Evolutionary conservation across 2,329 filamentous ascomycete species (phyloP), one percentile per base, ranked within the genome.

Genomic region (Cladophialophora psammophila): DNA sequence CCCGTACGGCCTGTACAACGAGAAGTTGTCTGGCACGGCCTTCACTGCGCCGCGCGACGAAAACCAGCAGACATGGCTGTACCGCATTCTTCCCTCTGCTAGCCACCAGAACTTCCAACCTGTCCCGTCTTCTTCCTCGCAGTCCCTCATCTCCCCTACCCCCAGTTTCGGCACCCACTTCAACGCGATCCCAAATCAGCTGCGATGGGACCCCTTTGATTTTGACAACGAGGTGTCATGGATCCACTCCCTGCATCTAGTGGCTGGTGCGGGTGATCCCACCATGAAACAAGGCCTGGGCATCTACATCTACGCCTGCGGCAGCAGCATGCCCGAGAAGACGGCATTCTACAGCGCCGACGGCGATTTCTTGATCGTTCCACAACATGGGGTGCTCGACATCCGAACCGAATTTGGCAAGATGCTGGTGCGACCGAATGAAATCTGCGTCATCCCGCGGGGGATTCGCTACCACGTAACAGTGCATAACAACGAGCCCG

Each of bases 271-370:
- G 0, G 93, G 93, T 15, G 91, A 95, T 73, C 89, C 92, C 0
- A 90, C 90, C 0, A 85, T 90, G 77, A 96, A 96, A 80, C 83
- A 86, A 18, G 93, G 93, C 0, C 74, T 96, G 50, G 93, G 91
- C 26, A 93, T 95, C 67, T 89, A 91, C 77, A 87, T 95, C 64
- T 96, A 92, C 75, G 90, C 91, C 0, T 91, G 90, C 0, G 91
- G 91, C 20, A 89, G 87, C 76, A 88, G 89, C 75, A 96, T 97
- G 93, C 83, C 84, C 57, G 80, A 84, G n/a, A 86, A 86, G 45
- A 84, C 90, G 58, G 92, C 92, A 0, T 96, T 94, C 77, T 96
- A 94, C 83, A 94, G 90, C 3, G 90, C 92, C 0, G 91, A 94
- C 75, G 91, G 91, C 12, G 91, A 94, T 76, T 86, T 92, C 73